Evolutionary conservation across 495 filamentous ascomycete species (phyloP), one percentile per base, ranked within the genome.

Genomic region (Diplogelasinospora grovesii): DNA sequence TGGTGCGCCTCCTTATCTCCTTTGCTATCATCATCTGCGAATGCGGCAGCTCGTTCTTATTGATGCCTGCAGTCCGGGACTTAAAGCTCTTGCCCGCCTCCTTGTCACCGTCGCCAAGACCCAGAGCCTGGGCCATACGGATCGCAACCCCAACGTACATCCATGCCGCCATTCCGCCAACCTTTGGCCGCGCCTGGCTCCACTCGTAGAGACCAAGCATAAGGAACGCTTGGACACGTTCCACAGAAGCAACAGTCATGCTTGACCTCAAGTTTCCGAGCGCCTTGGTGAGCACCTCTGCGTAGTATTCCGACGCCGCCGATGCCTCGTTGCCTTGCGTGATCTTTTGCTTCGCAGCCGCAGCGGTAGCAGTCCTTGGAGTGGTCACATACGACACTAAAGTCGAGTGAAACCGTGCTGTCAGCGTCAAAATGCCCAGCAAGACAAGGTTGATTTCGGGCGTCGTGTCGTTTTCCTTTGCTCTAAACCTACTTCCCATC

Each of bases 131-230:
- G 2, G 85, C 81, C 65, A 71, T 69, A 26, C 85, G 75, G 20
- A 89, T 85, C 21, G 87, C 87, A 46, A 79, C 68, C 6, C 86
- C 85, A 11, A 89, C 74, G 45, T 84, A 84, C 45, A 87, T 66
- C 81, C 85, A 92, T 8, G 85, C 85, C 39, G 75, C 79, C 47
- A 79, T 73, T 1, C 84, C 86, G 27, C 85, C 77, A 1, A 65
- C 63, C 49, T 53, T 57, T 23, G 68, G 68, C 6, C 47, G 47
- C 23, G 74, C 78, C 66, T 85, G 85, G 21, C 82, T 82, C 86
- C 86, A 92, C 52, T 90, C 86, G 50, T 92, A 85, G 15, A 92
- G 68, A 1, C 79, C 83, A 8, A 95, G 67, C 85, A 93, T 92
- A 29, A 92, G 63, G 14, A 86, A 68, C 3, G 82, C 84, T 51